Conservation (phyloP, 371 early-diverging fungal genomes). For the Syncephalastrum contaminatum region DNA sequence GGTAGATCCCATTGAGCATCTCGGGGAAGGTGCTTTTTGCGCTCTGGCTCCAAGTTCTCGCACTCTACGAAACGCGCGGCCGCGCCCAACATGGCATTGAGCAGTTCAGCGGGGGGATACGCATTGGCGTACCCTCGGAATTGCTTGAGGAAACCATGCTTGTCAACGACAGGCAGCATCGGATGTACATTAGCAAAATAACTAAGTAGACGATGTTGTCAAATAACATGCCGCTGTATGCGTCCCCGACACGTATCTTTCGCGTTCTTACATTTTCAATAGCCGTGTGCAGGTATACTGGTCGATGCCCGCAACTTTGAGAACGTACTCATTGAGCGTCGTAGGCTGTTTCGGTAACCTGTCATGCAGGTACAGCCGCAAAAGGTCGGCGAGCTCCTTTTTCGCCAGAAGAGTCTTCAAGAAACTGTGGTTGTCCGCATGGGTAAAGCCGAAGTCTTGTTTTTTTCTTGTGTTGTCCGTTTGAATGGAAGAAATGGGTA, state of each 20-base stretch:
- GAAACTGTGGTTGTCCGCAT: conserved; percentile 3
- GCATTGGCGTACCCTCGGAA: conserved; percentile 43
- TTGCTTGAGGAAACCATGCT: conserved; percentile 35
- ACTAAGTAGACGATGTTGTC: conserved; percentile 10
- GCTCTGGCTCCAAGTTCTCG: conserved; percentile 19
- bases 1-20: conserved; percentile 44
- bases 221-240: too few relatives aligned
- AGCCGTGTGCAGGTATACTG: conserved; percentile 36
- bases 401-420: not conserved
- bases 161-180: conserved; percentile 45
- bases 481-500: too few relatives aligned
- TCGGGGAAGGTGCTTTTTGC: conserved; percentile 13
- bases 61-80: conserved; percentile 48
- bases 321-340: conserved; percentile 27
- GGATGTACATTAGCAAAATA: conserved; percentile 50
- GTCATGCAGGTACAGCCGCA: too few relatives aligned
- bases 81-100: conserved; percentile 53
- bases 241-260: not conserved
- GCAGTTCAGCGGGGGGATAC: conserved; percentile 39
- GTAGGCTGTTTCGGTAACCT: too few relatives aligned
- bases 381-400: conserved; percentile 9
- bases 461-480: not conserved
- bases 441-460: conserved; percentile 32
- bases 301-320: conserved; percentile 37
- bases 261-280: conserved; percentile 33